phyloP scores from a whole-genome alignment of 192 early-diverging fungal species.

The Rhizophagus prolifer region DNA sequence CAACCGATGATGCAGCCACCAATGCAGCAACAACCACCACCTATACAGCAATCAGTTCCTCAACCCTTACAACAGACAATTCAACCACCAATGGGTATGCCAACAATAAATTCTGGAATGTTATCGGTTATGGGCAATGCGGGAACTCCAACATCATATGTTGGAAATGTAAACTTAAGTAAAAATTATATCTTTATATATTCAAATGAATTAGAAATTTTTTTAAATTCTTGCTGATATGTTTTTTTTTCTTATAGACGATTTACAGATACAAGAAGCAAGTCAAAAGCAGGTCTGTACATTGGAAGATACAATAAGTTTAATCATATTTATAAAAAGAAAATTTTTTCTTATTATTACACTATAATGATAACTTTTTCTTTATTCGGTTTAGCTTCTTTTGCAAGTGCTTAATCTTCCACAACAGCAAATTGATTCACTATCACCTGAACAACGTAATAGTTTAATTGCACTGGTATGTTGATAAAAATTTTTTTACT shows the following conservation, averaged over 20 bases:
- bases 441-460: slow-evolving; percentile 25
- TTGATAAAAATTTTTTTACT: no score
- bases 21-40: slow-evolving; percentile 26
- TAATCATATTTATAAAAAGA: no score
- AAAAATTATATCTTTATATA: neutral
- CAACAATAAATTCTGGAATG: slow-evolving; percentile 1
- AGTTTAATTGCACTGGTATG: slow-evolving; percentile 2
- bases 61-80: slow-evolving; percentile 29
- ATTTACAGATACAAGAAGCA: slow-evolving; percentile 15
- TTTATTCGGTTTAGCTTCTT: slow-evolving; percentile 11
- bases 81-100: slow-evolving; percentile 13
- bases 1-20: slow-evolving; percentile 18
- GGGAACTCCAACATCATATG: neutral
- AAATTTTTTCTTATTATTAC: neutral
- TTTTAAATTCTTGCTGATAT: neutral
- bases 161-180: neutral
- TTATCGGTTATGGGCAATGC: neutral
- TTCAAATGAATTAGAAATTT: neutral
- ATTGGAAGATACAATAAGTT: neutral
- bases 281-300: neutral
- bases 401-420: slow-evolving; percentile 22
- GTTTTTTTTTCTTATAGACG: neutral
- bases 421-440: slow-evolving; percentile 20
- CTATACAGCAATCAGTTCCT: slow-evolving; percentile 28
- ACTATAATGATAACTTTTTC: neutral